Evolutionary conservation across 108 stramenopile species (phyloP).

Genomic region (Epipyxis sp.): DNA sequence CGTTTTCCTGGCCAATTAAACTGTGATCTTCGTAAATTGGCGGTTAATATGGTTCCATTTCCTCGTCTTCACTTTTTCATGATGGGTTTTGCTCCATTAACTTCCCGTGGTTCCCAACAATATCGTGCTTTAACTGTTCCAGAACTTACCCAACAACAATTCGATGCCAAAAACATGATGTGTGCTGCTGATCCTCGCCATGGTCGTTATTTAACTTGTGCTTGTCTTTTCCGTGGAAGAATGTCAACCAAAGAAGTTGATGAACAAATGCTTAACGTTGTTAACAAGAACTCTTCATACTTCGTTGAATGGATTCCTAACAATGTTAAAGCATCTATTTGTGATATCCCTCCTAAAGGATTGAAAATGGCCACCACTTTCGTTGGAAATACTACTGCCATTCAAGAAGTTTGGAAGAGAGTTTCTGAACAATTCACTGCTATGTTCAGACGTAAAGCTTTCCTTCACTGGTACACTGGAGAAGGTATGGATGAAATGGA

Average conservation of each 20-base stretch:
- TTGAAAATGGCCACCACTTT: slow-evolving; percentile 60
- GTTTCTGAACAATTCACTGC: slow-evolving; percentile 80
- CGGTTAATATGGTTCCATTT: slow-evolving; percentile 75
- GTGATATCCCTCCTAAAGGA: slow-evolving; percentile 40
- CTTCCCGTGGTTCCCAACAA: slow-evolving; percentile 61
- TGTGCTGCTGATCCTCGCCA: slow-evolving; percentile 70
- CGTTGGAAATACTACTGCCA: slow-evolving; percentile 89
- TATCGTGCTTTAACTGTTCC: slow-evolving; percentile 70
- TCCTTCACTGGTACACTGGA: slow-evolving; percentile 86
- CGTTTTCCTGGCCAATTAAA: slow-evolving; percentile 74
- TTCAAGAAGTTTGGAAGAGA: slow-evolving; percentile 86
- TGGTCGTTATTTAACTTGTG: slow-evolving; percentile 68
- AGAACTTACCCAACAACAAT: slow-evolving; percentile 68
- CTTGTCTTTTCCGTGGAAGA: slow-evolving; percentile 66
- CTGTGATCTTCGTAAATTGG: slow-evolving; percentile 72
- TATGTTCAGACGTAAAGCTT: slow-evolving; percentile 90
- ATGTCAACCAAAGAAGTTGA: slow-evolving; percentile 48
- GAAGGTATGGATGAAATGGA: slow-evolving; percentile 75
- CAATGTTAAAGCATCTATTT: slow-evolving; percentile 39
- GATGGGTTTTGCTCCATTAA: slow-evolving; percentile 70
- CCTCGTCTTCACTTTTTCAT: slow-evolving; percentile 77
- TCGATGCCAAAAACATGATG: slow-evolving; percentile 77
- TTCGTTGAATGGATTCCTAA: slow-evolving; percentile 46
- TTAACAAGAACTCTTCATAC: slow-evolving; percentile 30
- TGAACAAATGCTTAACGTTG: slow-evolving; percentile 23